phyloP scores from a whole-genome alignment of 495 filamentous ascomycete genomes.

The Tuber melanosporum region DNA sequence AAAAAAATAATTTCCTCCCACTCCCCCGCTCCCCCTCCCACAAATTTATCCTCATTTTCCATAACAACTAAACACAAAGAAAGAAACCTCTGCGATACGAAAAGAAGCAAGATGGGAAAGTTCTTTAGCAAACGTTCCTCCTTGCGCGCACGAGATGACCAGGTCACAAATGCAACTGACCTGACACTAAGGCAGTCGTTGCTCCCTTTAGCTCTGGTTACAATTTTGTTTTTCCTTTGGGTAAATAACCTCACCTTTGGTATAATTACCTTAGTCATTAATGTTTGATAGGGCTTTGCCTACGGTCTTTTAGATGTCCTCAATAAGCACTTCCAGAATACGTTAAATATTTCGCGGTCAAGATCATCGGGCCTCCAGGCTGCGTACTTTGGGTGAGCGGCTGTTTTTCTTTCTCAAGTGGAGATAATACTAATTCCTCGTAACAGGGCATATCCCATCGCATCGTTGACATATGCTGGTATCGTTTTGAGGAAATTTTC shows the following conservation, averaged over 20 bases:
- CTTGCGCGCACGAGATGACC: slow-evolving; percentile 25
- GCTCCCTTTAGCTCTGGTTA: slow-evolving; percentile 31
- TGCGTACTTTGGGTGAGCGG: slow-evolving; percentile 39
- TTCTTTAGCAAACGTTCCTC: slow-evolving; percentile 26
- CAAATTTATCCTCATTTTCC: background rate
- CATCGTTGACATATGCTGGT: slow-evolving; percentile 34
- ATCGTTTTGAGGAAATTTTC: slow-evolving; percentile 51
- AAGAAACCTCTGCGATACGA: background rate
- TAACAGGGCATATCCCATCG: slow-evolving; percentile 38
- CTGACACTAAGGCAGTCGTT: slow-evolving; percentile 34
- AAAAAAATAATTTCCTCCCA: background rate
- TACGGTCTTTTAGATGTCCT: slow-evolving; percentile 53
- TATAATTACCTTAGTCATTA: background rate
- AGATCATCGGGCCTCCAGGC: slow-evolving; percentile 39
- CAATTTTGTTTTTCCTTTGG: slow-evolving; percentile 40
- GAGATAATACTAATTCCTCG: background rate
- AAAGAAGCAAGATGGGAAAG: slow-evolving; percentile 18
- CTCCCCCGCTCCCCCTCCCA: background rate
- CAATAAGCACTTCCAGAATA: slow-evolving; percentile 52
- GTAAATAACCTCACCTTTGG: background rate
- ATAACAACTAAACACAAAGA: background rate
- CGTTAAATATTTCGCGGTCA: slow-evolving; percentile 33
- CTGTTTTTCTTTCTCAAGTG: no score
- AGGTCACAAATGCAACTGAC: slow-evolving; percentile 35
- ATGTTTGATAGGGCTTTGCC: slow-evolving; percentile 39